Base-by-base conservation (phyloP, 2,329 filamentous ascomycete species). In the Diaporthe caulivora region DNA sequence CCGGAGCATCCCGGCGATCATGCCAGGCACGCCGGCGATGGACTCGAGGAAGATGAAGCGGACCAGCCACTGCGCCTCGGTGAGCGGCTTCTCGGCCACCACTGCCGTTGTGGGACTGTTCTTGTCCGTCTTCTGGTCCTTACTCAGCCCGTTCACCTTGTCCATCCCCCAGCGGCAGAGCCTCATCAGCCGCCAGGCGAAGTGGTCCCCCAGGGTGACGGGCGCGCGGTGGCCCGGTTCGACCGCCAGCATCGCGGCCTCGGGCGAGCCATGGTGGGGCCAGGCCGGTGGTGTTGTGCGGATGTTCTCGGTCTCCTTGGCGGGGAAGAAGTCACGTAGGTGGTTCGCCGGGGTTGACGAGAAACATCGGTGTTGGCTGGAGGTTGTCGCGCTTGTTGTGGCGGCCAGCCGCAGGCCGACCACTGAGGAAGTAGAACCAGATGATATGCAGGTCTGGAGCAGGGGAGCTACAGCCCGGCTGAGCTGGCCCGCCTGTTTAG, bases 1-100 rank as follows among this genome's bases (percentile, higher is more conserved):
- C 44, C 97, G 89, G 21, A 98, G 87, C 94, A 98, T 98, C 29
- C 95, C 97, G 0, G 93, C 97, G 0, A 98, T 96, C 95, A 98
- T 98, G 10, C 97, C 97, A 0, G 97, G 97, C 0, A 98, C 97
- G 44, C 95, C 97, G 17, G 97, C 97, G 51, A 99, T 94, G 64
- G 93, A 95, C 83, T 99, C 97, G 44, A 99, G 89, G 83, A 99
- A 99, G 77, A 99, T 90, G 80, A 98, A 96, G 9, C 96, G 90
- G 64, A 94, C 90, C 78, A 98, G 87, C 92, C 97, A 99, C 84
- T 98, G 97, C 7, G 92, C 87, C 81, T 97, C 95, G 0, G 91
- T 97, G 87, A 97, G 79, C 81, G 92, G 84, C 86, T 89, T 84
- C 69, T 89, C 79, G 72, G 89, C 87, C 29, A 81, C 80, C 11